Percentiles rank a stretch among this genome's conserved stretches.
These are phyloP conservation scores for Lachnellula cervina DNA, from an alignment of 2,329 filamentous ascomycete genomes.

Conservation along the genomic window DNA sequence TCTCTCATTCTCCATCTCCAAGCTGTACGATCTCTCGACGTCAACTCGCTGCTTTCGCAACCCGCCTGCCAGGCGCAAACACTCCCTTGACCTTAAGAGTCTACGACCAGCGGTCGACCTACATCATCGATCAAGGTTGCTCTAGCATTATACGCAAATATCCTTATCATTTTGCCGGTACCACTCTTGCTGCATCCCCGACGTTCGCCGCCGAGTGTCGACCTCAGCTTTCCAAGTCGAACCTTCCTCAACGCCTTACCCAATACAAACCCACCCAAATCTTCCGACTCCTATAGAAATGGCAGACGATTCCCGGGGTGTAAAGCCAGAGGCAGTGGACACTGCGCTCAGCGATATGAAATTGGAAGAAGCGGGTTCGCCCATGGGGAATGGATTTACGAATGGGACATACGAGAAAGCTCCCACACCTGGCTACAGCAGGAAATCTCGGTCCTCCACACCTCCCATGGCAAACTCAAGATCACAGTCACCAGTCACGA, in stretches of 20 bases:
- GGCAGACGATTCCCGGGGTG: conserved; percentile 27
- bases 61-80: conserved; percentile 10
- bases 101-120: conserved; percentile 1
- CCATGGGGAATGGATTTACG: conserved; percentile 10
- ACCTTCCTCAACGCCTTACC: conserved; percentile 4
- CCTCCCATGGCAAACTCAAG: conserved; percentile 20
- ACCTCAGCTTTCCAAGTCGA: background rate
- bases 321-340: conserved; percentile 28
- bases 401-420: conserved; percentile 20
- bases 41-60: conserved; percentile 5
- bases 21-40: background rate
- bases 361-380: conserved; percentile 24
- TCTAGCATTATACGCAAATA: background rate
- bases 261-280: background rate
- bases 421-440: conserved; percentile 12
- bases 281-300: conserved; percentile 17
- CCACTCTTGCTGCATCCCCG: background rate
- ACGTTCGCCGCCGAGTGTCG: background rate
- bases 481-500: conserved; percentile 25
- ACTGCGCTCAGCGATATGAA: conserved; percentile 32
- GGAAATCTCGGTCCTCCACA: conserved; percentile 24
- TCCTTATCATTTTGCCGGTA: background rate
- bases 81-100: conserved; percentile 8
- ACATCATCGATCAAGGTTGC: background rate
- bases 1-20: conserved; percentile 4